A percentile compares a stretch with the other conserved stretches of the same genome.
Evolutionary conservation across 169 alveolate species (phyloP).

Genomic region (Cytauxzoon felis): DNA sequence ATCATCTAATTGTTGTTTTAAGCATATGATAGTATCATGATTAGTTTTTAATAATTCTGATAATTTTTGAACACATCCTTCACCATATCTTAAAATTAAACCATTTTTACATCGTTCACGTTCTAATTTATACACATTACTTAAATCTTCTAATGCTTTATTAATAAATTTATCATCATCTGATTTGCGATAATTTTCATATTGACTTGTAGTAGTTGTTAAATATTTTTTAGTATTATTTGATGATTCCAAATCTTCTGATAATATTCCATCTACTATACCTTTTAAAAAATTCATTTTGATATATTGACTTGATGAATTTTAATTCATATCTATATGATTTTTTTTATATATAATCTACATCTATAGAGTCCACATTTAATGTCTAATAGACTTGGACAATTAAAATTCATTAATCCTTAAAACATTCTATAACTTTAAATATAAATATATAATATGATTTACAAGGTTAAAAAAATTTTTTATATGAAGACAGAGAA

Average conservation of each 20-base stretch:
- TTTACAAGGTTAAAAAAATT: no score
- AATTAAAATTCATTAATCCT: no score
- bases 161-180: conserved; percentile 1
- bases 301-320: no score
- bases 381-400: no score
- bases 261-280: conserved; percentile 58
- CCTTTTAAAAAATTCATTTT: conserved; percentile 65
- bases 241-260: conserved; percentile 35
- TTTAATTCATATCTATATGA: no score
- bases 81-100: conserved; percentile 49
- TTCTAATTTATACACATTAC: conserved; percentile 27
- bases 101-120: conserved; percentile 43
- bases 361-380: no score
- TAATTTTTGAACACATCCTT: conserved; percentile 62
- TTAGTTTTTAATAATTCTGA: conserved; percentile 49
- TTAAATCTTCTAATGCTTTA: conserved; percentile 9
- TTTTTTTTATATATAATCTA: no score
- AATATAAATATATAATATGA: no score
- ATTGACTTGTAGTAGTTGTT: not conserved
- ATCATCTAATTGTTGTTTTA: conserved; percentile 27
- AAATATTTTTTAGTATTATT: not conserved
- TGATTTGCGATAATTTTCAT: not conserved
- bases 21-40: conserved; percentile 30
- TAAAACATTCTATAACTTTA: no score
- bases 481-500: no score